phyloP scores from a whole-genome alignment of 2,329 filamentous ascomycete species.

The Botrytis tulipae region DNA sequence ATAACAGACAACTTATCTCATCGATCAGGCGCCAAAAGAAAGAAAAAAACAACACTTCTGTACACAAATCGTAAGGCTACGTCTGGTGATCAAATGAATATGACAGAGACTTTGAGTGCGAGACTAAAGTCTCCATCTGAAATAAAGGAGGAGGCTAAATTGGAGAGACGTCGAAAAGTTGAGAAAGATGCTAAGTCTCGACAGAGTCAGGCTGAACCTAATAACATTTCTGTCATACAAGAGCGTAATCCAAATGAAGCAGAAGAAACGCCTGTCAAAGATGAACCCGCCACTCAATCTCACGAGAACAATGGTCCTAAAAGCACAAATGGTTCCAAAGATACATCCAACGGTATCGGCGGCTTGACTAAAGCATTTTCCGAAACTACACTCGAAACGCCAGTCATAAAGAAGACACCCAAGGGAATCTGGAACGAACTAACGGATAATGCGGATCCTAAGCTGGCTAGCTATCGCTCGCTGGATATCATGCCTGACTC shows the following conservation, averaged over 20 bases:
- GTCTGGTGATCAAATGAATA: not conserved
- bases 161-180: too few species aligned
- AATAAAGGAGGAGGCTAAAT: too few species aligned
- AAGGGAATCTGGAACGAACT: not conserved
- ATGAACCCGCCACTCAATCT: fast-evolving
- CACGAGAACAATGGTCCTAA: not conserved
- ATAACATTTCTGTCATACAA: not conserved
- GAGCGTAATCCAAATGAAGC: not conserved
- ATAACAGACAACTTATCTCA: not conserved
- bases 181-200: not conserved
- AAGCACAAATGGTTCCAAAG: not conserved
- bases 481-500: not conserved
- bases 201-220: not conserved
- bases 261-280: not conserved
- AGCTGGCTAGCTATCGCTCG: not conserved
- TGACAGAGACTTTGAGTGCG: fast-evolving
- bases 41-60: not conserved
- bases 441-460: not conserved
- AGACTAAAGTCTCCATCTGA: fast-evolving
- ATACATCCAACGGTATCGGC: too few species aligned
- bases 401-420: too few species aligned
- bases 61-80: not conserved
- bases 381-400: too few species aligned
- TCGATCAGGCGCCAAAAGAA: not conserved
- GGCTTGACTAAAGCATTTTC: too few species aligned